A percentile compares a stretch with the other conserved stretches of the same genome.
Evolutionary conservation across 768 basidiomycete species (phyloP).

Genomic region (Tricholoma hemisulphureum): DNA sequence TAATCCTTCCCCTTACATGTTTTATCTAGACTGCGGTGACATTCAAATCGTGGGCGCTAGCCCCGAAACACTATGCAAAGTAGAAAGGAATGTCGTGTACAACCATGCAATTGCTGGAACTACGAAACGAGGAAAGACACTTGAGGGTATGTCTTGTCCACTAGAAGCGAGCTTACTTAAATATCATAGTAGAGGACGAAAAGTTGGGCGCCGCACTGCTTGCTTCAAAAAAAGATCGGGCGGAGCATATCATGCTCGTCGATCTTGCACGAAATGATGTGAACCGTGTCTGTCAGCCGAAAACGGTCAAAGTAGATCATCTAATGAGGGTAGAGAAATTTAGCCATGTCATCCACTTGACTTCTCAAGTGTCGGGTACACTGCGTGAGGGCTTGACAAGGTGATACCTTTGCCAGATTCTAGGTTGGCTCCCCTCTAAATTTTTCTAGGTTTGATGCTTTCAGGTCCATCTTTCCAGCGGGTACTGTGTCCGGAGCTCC

Average conservation of each 20-base stretch:
- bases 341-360: slow-evolving; percentile 97
- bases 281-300: slow-evolving; percentile 92
- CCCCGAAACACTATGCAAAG: slow-evolving; percentile 96
- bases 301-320: slow-evolving; percentile 94
- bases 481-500: slow-evolving; percentile 99
- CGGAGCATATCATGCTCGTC: slow-evolving; percentile 99
- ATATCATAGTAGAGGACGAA: slow-evolving; percentile 73
- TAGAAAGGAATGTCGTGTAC: slow-evolving; percentile 86
- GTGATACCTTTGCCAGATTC: slow-evolving; percentile 38
- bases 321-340: slow-evolving; percentile 94
- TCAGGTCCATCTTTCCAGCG: slow-evolving; percentile 98
- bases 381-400: slow-evolving; percentile 81
- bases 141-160: slow-evolving; percentile 60
- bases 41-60: slow-evolving; percentile 96
- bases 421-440: slow-evolving; percentile 3
- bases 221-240: slow-evolving; percentile 89
- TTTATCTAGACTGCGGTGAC: slow-evolving; percentile 92
- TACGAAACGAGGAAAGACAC: slow-evolving; percentile 78
- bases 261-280: slow-evolving; percentile 98
- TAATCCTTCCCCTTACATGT: slow-evolving; percentile 99
- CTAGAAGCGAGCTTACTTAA: slow-evolving; percentile 9
- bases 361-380: slow-evolving; percentile 88
- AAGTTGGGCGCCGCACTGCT: slow-evolving; percentile 69
- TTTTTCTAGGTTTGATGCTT: slow-evolving; percentile 83
- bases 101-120: slow-evolving; percentile 99